Percentiles rank a stretch among this genome's conserved stretches.
Evolutionary conservation across 2,329 filamentous ascomycete genomes (phyloP).

Genomic region (Verticillium nubilum): DNA sequence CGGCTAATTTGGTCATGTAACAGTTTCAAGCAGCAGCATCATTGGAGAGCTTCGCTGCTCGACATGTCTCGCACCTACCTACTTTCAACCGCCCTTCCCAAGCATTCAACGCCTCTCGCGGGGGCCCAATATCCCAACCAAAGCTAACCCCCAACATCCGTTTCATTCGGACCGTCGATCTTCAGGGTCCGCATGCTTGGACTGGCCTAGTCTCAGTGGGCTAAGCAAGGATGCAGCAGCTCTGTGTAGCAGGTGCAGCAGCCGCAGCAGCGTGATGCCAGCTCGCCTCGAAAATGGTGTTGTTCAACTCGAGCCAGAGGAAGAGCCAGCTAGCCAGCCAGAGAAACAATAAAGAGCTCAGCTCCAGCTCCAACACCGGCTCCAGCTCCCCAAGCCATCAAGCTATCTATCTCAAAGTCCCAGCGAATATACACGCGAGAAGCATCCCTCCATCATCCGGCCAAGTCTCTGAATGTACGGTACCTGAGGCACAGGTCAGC

Average conservation of each 20-base stretch:
- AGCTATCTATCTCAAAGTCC: background rate
- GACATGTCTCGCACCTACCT: background rate
- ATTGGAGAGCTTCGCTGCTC: constrained; percentile 7
- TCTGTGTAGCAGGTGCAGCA: too few relatives aligned
- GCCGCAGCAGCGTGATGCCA: background rate
- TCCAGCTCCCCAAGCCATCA: background rate
- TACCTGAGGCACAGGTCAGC: background rate
- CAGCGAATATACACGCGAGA: background rate
- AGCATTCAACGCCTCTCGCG: background rate
- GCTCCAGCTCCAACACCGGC: background rate
- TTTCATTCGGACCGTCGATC: background rate
- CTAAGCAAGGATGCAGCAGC: background rate
- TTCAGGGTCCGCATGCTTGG: background rate
- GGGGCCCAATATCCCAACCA: background rate
- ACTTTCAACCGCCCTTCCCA: background rate
- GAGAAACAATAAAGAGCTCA: background rate
- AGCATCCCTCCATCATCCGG: background rate
- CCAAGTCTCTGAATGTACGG: background rate
- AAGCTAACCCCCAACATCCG: background rate
- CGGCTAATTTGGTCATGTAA: constrained; percentile 13
- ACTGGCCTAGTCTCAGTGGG: background rate
- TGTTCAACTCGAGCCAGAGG: background rate
- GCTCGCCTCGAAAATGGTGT: background rate
- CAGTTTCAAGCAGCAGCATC: constrained; percentile 4
- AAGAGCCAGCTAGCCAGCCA: background rate